Evolutionary conservation across 1,284 basidiomycete genomes (phyloP).

Genomic region (Agroathelia rolfsii): DNA sequence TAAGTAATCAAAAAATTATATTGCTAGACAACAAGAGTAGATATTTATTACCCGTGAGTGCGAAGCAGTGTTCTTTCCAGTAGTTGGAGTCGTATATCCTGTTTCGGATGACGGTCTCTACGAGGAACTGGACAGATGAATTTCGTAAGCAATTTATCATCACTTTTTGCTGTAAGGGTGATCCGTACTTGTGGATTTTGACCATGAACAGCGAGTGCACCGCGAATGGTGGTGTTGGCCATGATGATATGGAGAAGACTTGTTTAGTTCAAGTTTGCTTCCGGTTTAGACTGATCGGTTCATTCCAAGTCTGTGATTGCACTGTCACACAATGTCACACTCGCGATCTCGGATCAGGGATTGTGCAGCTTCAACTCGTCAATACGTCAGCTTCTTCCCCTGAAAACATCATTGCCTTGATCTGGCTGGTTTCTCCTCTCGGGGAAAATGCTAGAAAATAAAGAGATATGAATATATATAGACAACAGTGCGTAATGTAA

Average conservation of each 20-base stretch:
- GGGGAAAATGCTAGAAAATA: too few species aligned
- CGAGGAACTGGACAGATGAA: conserved; percentile 64
- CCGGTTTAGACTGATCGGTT: too few species aligned
- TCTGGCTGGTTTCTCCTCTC: too few species aligned
- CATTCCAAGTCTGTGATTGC: too few species aligned
- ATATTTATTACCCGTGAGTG: conserved; percentile 61
- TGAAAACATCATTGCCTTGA: too few species aligned
- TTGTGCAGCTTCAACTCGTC: too few species aligned
- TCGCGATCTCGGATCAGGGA: too few species aligned
- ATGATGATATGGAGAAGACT: conserved; percentile 28
- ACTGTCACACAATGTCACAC: too few species aligned
- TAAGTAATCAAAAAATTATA: conserved; percentile 3
- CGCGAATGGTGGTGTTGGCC: conserved; percentile 86
- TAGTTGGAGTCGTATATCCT: conserved; percentile 93
- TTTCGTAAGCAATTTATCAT: conserved; percentile 9
- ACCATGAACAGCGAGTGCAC: conserved; percentile 82
- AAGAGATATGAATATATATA: too few species aligned
- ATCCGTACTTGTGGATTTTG: conserved; percentile 82
- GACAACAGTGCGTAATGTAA: too few species aligned
- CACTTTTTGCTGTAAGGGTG: background rate
- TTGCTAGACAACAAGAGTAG: conserved; percentile 6
- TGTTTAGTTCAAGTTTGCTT: too few species aligned
- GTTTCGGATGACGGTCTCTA: conserved; percentile 93
- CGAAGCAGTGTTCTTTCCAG: conserved; percentile 98
- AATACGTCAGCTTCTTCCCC: too few species aligned